Conservation (phyloP, 2,329 filamentous ascomycete species). For the Fusarium siculi region DNA sequence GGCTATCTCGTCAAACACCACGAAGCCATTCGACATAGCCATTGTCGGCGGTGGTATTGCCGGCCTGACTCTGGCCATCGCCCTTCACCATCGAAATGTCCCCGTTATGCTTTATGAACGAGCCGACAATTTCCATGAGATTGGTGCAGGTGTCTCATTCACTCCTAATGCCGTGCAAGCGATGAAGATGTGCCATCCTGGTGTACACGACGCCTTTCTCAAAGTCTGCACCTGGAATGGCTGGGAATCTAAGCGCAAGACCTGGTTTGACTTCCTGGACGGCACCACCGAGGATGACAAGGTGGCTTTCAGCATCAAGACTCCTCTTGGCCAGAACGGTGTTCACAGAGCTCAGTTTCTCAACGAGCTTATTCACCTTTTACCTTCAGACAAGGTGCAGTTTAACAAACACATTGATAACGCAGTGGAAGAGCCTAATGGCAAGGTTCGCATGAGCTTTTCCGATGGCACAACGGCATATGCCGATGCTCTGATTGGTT, state of each 20-base stretch:
- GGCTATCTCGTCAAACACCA: not conserved
- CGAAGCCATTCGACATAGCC: constrained; percentile 49
- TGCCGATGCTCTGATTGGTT: constrained; percentile 63
- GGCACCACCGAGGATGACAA: constrained; percentile 24
- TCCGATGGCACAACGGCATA: constrained; percentile 52
- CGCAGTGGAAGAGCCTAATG: constrained; percentile 40
- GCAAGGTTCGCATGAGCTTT: constrained; percentile 49
- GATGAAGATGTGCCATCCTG: constrained; percentile 53
- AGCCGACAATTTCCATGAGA: constrained; percentile 54
- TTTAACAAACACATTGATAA: constrained; percentile 51
- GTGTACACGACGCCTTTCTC: constrained; percentile 48
- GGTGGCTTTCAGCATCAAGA: constrained; percentile 27
- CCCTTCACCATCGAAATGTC: constrained; percentile 55
- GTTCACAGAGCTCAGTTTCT: constrained; percentile 54
- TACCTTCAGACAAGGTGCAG: constrained; percentile 47
- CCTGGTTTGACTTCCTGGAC: constrained; percentile 42
- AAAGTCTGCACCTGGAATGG: constrained; percentile 41
- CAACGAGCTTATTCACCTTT: constrained; percentile 52
- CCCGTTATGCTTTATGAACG: constrained; percentile 60
- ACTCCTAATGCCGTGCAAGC: constrained; percentile 62
- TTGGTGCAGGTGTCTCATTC: constrained; percentile 64
- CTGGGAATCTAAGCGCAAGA: constrained; percentile 36
- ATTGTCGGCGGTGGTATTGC: constrained; percentile 64
- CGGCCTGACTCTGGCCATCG: constrained; percentile 60
- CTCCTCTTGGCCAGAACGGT: constrained; percentile 44